Base-by-base conservation (phyloP, 208 protist species). In the Leishmania major region DNA sequence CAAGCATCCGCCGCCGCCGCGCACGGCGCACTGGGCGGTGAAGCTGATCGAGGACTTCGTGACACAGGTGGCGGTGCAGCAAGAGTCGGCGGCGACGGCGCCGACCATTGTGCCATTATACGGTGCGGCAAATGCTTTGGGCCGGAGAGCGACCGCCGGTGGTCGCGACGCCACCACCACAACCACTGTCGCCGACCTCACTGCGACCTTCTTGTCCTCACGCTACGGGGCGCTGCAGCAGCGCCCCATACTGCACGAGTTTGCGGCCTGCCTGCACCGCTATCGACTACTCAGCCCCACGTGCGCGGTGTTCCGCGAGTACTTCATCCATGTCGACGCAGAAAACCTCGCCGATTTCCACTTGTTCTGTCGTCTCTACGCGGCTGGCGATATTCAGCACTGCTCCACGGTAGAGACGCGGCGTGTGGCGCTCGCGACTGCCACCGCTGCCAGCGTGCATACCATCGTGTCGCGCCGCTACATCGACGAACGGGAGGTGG, bases 381-480 rank as follows among this genome's bases (percentile, higher is more conserved):
- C 53, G 0, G 74, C 82, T 60, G 76, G 79, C 22, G 67, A 83
- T 49, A 77, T 85, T 40, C 60, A 82, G 77, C 84, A 82, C 64
- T 78, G 77, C 55, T 85, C 87, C 15, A 70, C 45, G 1, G 77
- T 79, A 10, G 82, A 88, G 78, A 79, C 49, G 40, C 84, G 82
- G 45, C 83, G 86, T 3, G 82, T 67, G 49, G 47, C 80, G 59
- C 2, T 84, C 70, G n/a, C 55, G 11, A 31, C 25, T 31, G 55
- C 40, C 35, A 31, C 62, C 37, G 43, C 75, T 25, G 31, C 57
- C 1, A 49, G 6, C 22, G 43, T 40, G 6, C 49, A 88, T 40
- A 90, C 89, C 11, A 89, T 89, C 59, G 82, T 90, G 1, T 49
- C 75, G 4, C 89, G 89, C 1, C 89, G 89, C 69, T 92, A 92